Base-by-base conservation (phyloP, 208 protist species). In the Trypanosoma boissoni region DNA sequence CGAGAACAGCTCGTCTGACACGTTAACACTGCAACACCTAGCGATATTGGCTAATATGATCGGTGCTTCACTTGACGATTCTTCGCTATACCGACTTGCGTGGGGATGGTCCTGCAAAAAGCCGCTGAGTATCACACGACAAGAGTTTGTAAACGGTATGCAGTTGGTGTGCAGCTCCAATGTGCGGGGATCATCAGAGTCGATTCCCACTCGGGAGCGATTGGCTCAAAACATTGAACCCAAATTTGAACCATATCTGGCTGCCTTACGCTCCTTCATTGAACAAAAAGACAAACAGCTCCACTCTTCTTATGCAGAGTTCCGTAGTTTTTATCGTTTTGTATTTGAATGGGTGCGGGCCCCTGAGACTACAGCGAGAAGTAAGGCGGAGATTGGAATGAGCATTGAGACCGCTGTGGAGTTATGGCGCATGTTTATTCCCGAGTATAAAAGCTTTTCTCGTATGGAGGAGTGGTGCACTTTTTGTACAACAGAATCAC, bases 371-470 rank as follows among this genome's bases (percentile, higher is more conserved):
- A 70, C 28, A 21, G 49, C 23, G 14, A 29, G 52, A 16, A 42
- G 28, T 27, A 1, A 36, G 27, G 45, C 48, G 23, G 48, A 66
- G 20, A 5, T 57, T 2, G 66, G 59, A 23, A 57, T 72, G 58
- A 62, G 27, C 48, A 37, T 65, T 14, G 58, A 65, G 28, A 61
- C 58, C 14, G 80, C 80, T 3, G 76, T 75, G 28, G 83, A 90
- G 64, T 46, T 94, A 52, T 94, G 86, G 83, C 63, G 66, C 12
- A 74, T 81, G 46, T 79, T 94, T 45, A 66, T 72, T 32, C 66
- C 66, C 12, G 41, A 59, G 43, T 88, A 88, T 51, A 63, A 64
- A 50, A 66, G 34, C 24, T 92, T 92, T 54, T 29, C 49, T 3
- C 56, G 67, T 6, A 41, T 88, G 24, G 49, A 71, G 20, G 58